Evolutionary conservation across 306 rosid species (phyloP).

Genomic region (Quercus engelmannii): DNA sequence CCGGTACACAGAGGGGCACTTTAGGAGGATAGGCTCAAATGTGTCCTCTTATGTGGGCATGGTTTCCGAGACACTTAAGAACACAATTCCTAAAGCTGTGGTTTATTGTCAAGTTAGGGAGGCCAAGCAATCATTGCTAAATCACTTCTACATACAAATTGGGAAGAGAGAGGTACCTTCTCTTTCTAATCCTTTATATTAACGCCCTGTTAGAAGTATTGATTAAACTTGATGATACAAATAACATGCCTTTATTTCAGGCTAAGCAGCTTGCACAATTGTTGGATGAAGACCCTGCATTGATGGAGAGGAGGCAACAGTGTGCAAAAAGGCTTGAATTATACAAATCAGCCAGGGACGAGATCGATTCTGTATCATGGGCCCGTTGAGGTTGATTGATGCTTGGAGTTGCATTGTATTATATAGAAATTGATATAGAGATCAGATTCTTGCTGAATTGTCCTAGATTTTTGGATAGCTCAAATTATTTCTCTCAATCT

Average conservation of each 20-base stretch:
- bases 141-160: constrained; percentile 66
- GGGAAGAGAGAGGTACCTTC: constrained; percentile 85
- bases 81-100: constrained; percentile 90
- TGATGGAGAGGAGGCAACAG: constrained; percentile 92
- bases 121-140: constrained; percentile 79
- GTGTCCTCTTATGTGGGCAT: constrained; percentile 82
- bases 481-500: background rate
- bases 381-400: constrained; percentile 40
- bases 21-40: constrained; percentile 81
- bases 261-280: constrained; percentile 62
- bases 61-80: constrained; percentile 87
- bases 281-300: constrained; percentile 90
- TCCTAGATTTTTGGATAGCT: background rate
- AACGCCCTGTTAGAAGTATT: background rate
- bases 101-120: constrained; percentile 91
- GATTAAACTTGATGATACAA: background rate
- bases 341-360: constrained; percentile 95
- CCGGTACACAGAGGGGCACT: constrained; percentile 80
- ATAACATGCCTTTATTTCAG: constrained; percentile 29
- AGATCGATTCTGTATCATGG: constrained; percentile 91
- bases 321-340: constrained; percentile 85
- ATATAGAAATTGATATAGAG: constrained; percentile 5
- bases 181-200: background rate
- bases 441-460: background rate
- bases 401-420: constrained; percentile 10